Evolutionary conservation across 2,329 filamentous ascomycete species (phyloP).

Genomic region (Elsinoe batatas): DNA sequence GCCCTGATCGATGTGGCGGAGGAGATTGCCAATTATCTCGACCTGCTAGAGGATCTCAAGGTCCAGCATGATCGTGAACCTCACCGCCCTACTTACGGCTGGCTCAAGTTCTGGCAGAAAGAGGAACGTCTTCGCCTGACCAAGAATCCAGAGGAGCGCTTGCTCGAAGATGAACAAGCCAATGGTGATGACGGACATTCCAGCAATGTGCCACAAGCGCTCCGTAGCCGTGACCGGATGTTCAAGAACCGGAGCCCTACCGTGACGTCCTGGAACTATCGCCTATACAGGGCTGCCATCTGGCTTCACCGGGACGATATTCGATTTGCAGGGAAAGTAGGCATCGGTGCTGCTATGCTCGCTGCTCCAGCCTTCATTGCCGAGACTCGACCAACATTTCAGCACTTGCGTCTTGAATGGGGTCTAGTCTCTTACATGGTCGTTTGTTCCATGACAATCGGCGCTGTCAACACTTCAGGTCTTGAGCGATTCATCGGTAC

Average conservation of each 20-base stretch:
- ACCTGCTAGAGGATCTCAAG: slow-evolving; percentile 78
- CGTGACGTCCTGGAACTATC: slow-evolving; percentile 31
- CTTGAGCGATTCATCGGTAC: slow-evolving; percentile 80
- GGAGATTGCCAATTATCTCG: slow-evolving; percentile 73
- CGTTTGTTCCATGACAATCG: slow-evolving; percentile 95
- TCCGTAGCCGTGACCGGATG: neutral
- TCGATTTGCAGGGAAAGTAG: slow-evolving; percentile 84
- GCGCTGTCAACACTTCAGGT: slow-evolving; percentile 88
- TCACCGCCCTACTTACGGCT: slow-evolving; percentile 63
- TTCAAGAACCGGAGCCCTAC: neutral
- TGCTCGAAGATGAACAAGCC: neutral
- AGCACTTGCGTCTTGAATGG: slow-evolving; percentile 92
- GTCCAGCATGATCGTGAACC: slow-evolving; percentile 52
- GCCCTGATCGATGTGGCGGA: slow-evolving; percentile 84
- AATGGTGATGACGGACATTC: slow-evolving; percentile 7
- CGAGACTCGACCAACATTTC: slow-evolving; percentile 67
- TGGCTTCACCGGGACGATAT: slow-evolving; percentile 56
- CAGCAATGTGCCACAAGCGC: neutral
- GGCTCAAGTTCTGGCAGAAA: slow-evolving; percentile 71
- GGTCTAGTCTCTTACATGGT: slow-evolving; percentile 95
- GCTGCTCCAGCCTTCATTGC: slow-evolving; percentile 81
- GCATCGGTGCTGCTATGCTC: slow-evolving; percentile 78
- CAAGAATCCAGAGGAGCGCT: slow-evolving; percentile 5
- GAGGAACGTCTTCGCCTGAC: slow-evolving; percentile 13
- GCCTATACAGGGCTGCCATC: slow-evolving; percentile 45